phyloP scores from a whole-genome alignment of 208 protist species.

The Trypanosoma rangeli region DNA sequence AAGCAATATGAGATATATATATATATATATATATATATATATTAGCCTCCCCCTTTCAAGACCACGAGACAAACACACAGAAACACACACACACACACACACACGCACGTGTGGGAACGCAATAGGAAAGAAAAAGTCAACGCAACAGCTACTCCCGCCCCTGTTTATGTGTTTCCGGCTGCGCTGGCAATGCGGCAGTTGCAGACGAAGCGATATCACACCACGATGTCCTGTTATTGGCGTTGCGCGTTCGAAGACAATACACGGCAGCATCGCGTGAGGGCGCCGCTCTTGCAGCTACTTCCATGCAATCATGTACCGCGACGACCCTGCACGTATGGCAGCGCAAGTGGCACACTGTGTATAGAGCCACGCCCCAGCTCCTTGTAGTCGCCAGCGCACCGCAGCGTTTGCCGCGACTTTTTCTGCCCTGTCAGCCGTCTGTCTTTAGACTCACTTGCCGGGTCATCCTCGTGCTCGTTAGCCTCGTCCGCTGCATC shows the following conservation, averaged over 20 bases:
- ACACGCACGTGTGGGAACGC: background rate
- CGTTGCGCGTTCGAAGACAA: slow-evolving; percentile 39
- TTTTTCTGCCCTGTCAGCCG: background rate
- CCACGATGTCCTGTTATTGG: slow-evolving; percentile 55
- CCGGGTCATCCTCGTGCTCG: slow-evolving; percentile 9
- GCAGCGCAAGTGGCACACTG: slow-evolving; percentile 76
- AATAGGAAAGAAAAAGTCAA: background rate
- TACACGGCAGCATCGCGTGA: background rate
- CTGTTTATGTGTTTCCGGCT: background rate
- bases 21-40: background rate
- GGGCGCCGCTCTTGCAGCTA: background rate
- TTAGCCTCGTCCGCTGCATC: slow-evolving; percentile 27
- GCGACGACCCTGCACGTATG: slow-evolving; percentile 72
- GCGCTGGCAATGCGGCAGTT: background rate
- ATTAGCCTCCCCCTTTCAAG: background rate
- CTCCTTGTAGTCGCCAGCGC: slow-evolving; percentile 49
- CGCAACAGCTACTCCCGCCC: background rate
- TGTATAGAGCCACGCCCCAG: slow-evolving; percentile 77
- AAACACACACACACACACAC: slow-evolving; percentile 9
- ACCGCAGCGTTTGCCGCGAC: slow-evolving; percentile 5
- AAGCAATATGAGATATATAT: background rate
- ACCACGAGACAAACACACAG: background rate
- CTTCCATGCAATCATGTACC: slow-evolving; percentile 23
- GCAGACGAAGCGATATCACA: background rate
- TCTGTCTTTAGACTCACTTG: slow-evolving; percentile 4